Percentiles rank a stretch among this genome's conserved stretches.
Conservation (phyloP, 495 filamentous ascomycete genomes). For the Aspergillus affinis region DNA sequence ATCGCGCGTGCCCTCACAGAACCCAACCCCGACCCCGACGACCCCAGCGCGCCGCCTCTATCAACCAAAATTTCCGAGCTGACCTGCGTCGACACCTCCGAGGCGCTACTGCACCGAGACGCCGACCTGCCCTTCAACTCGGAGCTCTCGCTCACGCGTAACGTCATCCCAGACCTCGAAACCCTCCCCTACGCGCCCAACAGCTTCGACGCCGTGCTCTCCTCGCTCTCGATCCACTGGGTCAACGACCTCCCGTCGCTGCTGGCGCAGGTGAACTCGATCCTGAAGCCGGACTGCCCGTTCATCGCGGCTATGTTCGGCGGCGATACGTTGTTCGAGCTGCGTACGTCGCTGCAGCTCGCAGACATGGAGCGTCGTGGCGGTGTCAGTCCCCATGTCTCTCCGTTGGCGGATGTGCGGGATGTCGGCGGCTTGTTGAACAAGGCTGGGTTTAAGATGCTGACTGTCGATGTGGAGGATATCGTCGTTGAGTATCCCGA, state of each 20-base stretch:
- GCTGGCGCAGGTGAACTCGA: slow-evolving; percentile 73
- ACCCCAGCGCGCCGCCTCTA: slow-evolving; percentile 59
- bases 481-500: slow-evolving; percentile 95
- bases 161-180: slow-evolving; percentile 67
- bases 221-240: slow-evolving; percentile 90
- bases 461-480: slow-evolving; percentile 97
- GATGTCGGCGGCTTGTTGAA: slow-evolving; percentile 88
- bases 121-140: slow-evolving; percentile 72
- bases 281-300: slow-evolving; percentile 86
- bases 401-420: slow-evolving; percentile 85
- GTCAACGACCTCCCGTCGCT: slow-evolving; percentile 91
- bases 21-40: slow-evolving; percentile 62
- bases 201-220: slow-evolving; percentile 85
- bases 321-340: slow-evolving; percentile 90
- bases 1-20: slow-evolving; percentile 76
- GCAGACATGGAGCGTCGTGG: slow-evolving; percentile 86
- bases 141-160: slow-evolving; percentile 65
- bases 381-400: slow-evolving; percentile 83
- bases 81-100: slow-evolving; percentile 78
- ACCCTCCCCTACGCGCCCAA: slow-evolving; percentile 73
- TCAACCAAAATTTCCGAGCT: slow-evolving; percentile 66
- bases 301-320: slow-evolving; percentile 97
- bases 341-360: slow-evolving; percentile 90
- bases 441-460: slow-evolving; percentile 87
- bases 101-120: slow-evolving; percentile 79